Conservation (phyloP, 2,329 filamentous ascomycete genomes). For the Moelleriella libera region DNA sequence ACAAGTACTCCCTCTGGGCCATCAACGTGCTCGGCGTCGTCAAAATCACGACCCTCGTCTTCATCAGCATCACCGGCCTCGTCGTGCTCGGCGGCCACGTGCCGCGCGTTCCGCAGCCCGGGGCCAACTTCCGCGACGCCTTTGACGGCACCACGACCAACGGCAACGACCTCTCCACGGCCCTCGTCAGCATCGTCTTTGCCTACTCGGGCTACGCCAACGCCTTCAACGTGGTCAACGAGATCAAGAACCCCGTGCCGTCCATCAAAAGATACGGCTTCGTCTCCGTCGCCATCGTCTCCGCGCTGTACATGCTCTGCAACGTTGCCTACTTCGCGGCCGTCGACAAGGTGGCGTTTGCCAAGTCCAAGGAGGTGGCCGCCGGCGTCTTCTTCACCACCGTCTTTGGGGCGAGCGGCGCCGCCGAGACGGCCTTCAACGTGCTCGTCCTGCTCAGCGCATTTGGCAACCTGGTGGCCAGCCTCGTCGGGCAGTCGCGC, state of each 20-base stretch:
- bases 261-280: slow-evolving; percentile 32
- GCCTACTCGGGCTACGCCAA: slow-evolving; percentile 44
- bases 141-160: slow-evolving; percentile 20
- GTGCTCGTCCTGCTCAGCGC: slow-evolving; percentile 41
- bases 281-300: slow-evolving; percentile 34
- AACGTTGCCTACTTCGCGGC: slow-evolving; percentile 49
- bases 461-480: slow-evolving; percentile 44
- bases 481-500: slow-evolving; percentile 38
- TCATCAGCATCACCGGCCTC: slow-evolving; percentile 45
- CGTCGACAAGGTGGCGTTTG: slow-evolving; percentile 11
- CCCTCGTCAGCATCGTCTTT: slow-evolving; percentile 44
- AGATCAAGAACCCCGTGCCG: slow-evolving; percentile 32
- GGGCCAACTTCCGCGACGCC: slow-evolving; percentile 19
- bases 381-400: slow-evolving; percentile 45
- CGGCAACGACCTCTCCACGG: slow-evolving; percentile 24
- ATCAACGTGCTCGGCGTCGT: slow-evolving; percentile 42
- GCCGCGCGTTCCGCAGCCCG: slow-evolving; percentile 15
- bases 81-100: slow-evolving; percentile 37
- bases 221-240: slow-evolving; percentile 47
- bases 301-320: slow-evolving; percentile 40
- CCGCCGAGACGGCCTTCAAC: slow-evolving; percentile 38
- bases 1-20: slow-evolving; percentile 39
- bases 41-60: slow-evolving; percentile 48
- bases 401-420: slow-evolving; percentile 33
- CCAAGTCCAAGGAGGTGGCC: slow-evolving; percentile 27